phyloP scores from a whole-genome alignment of 2,329 filamentous ascomycete species.

The Hypomyces perniciosus region DNA sequence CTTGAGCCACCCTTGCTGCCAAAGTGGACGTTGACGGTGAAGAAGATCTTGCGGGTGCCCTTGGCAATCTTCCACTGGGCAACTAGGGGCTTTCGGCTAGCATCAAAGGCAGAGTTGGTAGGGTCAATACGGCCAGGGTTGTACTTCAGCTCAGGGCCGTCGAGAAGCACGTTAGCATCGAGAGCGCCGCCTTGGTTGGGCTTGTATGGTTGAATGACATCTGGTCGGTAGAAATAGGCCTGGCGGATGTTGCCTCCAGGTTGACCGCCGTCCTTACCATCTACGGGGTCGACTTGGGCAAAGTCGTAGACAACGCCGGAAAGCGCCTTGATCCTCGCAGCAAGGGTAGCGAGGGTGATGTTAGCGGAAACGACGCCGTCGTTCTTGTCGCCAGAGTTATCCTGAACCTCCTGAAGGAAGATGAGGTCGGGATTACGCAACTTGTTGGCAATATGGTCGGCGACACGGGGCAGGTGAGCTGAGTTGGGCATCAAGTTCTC shows the following conservation, averaged over 20 bases:
- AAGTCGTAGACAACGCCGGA: conserved; percentile 53
- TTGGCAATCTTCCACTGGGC: conserved; percentile 58
- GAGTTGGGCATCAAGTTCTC: conserved; percentile 59
- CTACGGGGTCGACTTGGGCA: conserved; percentile 51
- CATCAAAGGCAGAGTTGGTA: conserved; percentile 50
- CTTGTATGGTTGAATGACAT: conserved; percentile 52
- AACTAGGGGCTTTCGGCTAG: conserved; percentile 60
- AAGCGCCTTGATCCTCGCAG: conserved; percentile 42
- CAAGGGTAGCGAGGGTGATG: conserved; percentile 51
- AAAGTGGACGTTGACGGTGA: conserved; percentile 67
- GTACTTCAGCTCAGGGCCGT: conserved; percentile 50
- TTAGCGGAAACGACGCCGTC: conserved; percentile 53
- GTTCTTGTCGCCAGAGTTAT: conserved; percentile 56
- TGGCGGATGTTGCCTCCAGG: conserved; percentile 67
- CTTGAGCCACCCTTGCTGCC: conserved; percentile 61
- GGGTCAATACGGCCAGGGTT: conserved; percentile 67
- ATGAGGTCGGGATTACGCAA: conserved; percentile 58
- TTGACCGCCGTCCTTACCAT: conserved; percentile 58
- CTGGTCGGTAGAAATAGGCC: conserved; percentile 63
- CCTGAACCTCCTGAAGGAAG: conserved; percentile 67
- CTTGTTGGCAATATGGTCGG: conserved; percentile 58
- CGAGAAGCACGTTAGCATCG: conserved; percentile 52
- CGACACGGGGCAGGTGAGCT: conserved; percentile 50
- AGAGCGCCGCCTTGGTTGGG: conserved; percentile 49
- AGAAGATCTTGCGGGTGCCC: conserved; percentile 49